Percentiles rank a stretch among this genome's conserved stretches.
Evolutionary conservation across 2,329 filamentous ascomycete species (phyloP).

Genomic region (Mycosphaerelloides madeirae): DNA sequence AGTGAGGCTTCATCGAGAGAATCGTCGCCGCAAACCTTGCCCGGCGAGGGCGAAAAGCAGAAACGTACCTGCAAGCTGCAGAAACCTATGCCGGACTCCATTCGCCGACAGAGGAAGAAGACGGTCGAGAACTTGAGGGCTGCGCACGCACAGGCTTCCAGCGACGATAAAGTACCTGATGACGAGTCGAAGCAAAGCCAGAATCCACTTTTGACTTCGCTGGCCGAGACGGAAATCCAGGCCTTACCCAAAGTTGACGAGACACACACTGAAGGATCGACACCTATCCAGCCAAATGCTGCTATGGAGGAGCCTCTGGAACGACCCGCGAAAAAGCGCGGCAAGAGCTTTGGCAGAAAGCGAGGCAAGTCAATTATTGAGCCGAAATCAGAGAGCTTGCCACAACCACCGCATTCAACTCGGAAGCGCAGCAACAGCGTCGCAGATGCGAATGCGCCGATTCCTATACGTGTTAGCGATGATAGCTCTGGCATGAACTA

Average conservation of each 20-base stretch:
- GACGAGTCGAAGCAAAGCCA: too few species aligned
- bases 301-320: conserved; percentile 1
- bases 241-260: too few species aligned
- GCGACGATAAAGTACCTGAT: too few species aligned
- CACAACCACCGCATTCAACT: conserved; percentile 2
- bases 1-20: too few species aligned
- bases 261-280: too few species aligned
- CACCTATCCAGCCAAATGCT: not conserved
- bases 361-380: conserved; percentile 16
- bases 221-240: too few species aligned
- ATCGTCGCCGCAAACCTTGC: too few species aligned
- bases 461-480: not conserved
- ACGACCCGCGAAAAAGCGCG: conserved; percentile 8
- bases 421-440: conserved; percentile 14
- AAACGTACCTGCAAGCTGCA: conserved; percentile 30
- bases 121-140: conserved; percentile 15
- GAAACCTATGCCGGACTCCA: conserved; percentile 28
- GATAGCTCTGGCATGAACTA: not conserved
- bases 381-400: conserved; percentile 1
- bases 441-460: conserved; percentile 1
- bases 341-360: conserved; percentile 20
- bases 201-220: too few species aligned
- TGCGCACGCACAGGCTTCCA: too few species aligned
- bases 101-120: conserved; percentile 19
- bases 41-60: conserved; percentile 8